A percentile compares a stretch with the other conserved stretches of the same genome.
phyloP scores from a whole-genome alignment of 306 rosid species.

The Glycine tomentella region DNA sequence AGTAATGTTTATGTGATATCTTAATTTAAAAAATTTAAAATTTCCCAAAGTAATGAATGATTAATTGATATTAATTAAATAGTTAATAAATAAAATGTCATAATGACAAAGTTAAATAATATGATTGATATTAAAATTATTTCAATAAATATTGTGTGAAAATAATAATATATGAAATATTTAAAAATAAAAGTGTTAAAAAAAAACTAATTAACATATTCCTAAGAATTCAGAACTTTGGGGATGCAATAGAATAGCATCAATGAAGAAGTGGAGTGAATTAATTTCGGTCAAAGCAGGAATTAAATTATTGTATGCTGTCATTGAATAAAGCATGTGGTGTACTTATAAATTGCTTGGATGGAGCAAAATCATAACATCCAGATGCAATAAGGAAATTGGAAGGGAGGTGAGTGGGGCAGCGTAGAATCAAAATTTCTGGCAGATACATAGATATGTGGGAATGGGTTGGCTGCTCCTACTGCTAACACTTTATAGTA shows the following conservation, averaged over 20 bases:
- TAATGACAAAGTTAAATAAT: neutral
- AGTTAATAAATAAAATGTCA: neutral
- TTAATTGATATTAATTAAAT: neutral
- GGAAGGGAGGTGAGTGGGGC: constrained; percentile 59
- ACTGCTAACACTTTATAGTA: constrained; percentile 13
- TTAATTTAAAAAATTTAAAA: no score
- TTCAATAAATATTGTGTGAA: neutral
- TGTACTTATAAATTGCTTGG: neutral
- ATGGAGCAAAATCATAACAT: constrained; percentile 10
- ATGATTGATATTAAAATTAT: no score
- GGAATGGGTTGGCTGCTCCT: constrained; percentile 31
- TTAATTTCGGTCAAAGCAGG: constrained; percentile 43
- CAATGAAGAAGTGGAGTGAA: neutral
- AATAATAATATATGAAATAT: no score
- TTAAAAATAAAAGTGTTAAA: no score
- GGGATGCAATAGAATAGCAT: neutral
- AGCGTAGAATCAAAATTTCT: constrained; percentile 36
- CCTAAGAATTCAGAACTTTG: neutral
- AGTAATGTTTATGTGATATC: neutral
- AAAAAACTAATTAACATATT: no score
- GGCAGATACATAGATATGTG: neutral
- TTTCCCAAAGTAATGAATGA: neutral
- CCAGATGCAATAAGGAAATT: constrained; percentile 42
- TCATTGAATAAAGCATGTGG: constrained; percentile 29
- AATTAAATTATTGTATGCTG: constrained; percentile 29